A percentile compares a stretch with the other conserved stretches of the same genome.
Conservation (phyloP, 352 stramenopile genomes). For the Phytophthora agathidicida region DNA sequence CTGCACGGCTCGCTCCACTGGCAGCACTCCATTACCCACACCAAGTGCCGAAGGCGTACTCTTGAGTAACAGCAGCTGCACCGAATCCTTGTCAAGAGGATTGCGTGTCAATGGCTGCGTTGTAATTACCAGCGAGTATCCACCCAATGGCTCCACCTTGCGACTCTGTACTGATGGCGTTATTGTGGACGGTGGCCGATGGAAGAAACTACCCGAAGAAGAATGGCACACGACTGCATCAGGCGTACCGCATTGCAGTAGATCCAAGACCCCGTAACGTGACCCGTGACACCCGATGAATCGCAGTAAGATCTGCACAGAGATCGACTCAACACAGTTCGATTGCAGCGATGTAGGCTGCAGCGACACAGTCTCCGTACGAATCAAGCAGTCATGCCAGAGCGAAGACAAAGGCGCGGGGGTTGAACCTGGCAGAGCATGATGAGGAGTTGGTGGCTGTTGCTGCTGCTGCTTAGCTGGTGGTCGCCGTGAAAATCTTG, state of each 20-base stretch:
- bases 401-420: conserved; percentile 24
- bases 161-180: conserved; percentile 28
- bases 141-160: conserved; percentile 29
- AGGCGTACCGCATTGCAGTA: conserved; percentile 86
- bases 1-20: conserved; percentile 66
- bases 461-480: conserved; percentile 18
- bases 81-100: conserved; percentile 63
- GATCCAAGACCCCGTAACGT: conserved; percentile 82
- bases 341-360: conserved; percentile 67
- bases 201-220: conserved; percentile 79
- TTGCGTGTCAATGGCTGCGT: conserved; percentile 62
- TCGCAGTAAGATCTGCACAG: conserved; percentile 79
- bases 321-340: conserved; percentile 72
- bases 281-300: conserved; percentile 87
- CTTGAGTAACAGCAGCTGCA: conserved; percentile 76
- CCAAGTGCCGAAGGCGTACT: conserved; percentile 44
- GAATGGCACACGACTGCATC: conserved; percentile 86
- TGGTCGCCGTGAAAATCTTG: conserved; percentile 21
- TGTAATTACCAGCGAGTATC: conserved; percentile 83
- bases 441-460: conserved; percentile 1
- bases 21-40: conserved; percentile 57
- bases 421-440: neutral
- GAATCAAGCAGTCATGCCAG: conserved; percentile 53
- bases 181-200: conserved; percentile 46
- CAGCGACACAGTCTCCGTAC: conserved; percentile 59